Base-by-base conservation (phyloP, 2,329 filamentous ascomycete species). In the Botrytis hyacinthi region DNA sequence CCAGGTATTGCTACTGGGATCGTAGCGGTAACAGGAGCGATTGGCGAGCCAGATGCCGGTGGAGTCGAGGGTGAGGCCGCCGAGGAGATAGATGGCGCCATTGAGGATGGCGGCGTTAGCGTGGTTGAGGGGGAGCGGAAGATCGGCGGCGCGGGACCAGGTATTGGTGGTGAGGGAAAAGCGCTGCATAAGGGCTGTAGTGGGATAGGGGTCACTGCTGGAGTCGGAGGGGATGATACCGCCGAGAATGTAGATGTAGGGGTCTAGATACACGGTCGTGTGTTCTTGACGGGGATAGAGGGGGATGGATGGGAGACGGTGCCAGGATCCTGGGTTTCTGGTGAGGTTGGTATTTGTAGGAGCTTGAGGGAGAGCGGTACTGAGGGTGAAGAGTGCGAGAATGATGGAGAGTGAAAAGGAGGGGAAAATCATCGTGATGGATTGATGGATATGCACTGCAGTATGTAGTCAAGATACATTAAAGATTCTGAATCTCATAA, bases 51-150 rank as follows among this genome's bases (percentile, higher is more conserved):
- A 76, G 51, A 42, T 37, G 6, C n/a, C 51, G 29, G 18, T 4
- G 22, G 42, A 4, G 16, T 7, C 32, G 62, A n/a, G 51, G 29
- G 61, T 74, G n/a, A 84, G 78, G 0, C 82, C 83, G 9, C 84
- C 83, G 3, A 85, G 77, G 0, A 84, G 67, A 72, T 84, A 84
- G 20, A 84, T 78, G 71, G 82, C 82, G 62, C 80, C 80, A 61
- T 81, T 73, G 3, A 82, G 77, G 0, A 76, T 80, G 10, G 81
- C 83, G 32, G 79, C 80, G 69, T 85, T 85, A 63, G 80, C 77
- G 70, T 84, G 83, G 66, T 83, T 84, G 4, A 82, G 74, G 8
- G 77, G 62, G 0, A 78, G 61, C 0, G 83, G 83, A 0, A 81
- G 72, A 7, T 80, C 76, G 0, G 81, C 76, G 1, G 75, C 78